Evolutionary conservation across 164 flowering plant species (phyloP).

Genomic region (Annona cherimola): DNA sequence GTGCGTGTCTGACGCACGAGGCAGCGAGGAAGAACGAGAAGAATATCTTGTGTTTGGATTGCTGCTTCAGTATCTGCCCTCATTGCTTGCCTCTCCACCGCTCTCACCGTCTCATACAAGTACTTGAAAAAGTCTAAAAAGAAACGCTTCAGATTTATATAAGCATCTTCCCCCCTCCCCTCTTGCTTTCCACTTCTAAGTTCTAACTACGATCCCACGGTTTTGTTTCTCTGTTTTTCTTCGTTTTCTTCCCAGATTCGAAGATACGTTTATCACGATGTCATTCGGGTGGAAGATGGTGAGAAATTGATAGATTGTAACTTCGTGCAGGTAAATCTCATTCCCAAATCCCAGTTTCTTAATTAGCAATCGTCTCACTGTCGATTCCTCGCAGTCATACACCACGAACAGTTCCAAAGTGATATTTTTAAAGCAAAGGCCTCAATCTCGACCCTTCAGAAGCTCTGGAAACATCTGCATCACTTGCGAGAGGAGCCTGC

Average conservation of each 20-base stretch:
- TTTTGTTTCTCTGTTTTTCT: neutral
- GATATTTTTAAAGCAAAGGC: slow-evolving; percentile 67
- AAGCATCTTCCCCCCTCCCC: neutral
- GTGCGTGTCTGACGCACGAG: slow-evolving; percentile 66
- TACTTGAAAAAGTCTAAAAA: slow-evolving; percentile 5
- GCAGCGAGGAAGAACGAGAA: slow-evolving; percentile 74
- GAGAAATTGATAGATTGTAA: slow-evolving; percentile 67
- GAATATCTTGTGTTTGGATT: slow-evolving; percentile 81
- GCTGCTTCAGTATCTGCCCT: slow-evolving; percentile 65
- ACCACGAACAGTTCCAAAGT: slow-evolving; percentile 76
- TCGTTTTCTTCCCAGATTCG: slow-evolving; percentile 45
- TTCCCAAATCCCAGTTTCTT: neutral
- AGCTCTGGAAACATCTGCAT: slow-evolving; percentile 59
- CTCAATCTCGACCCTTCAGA: slow-evolving; percentile 49
- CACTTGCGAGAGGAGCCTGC: slow-evolving; percentile 67
- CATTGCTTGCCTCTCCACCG: slow-evolving; percentile 65
- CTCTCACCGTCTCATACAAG: slow-evolving; percentile 78
- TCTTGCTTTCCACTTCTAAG: neutral
- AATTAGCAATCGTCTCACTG: neutral
- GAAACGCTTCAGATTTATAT: neutral
- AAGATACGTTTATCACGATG: slow-evolving; percentile 85
- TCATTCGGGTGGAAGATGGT: slow-evolving; percentile 65
- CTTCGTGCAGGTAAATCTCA: slow-evolving; percentile 51
- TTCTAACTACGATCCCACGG: too few species aligned
- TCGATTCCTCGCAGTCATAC: slow-evolving; percentile 40